phyloP scores from a whole-genome alignment of 2,329 filamentous ascomycete species.

The Pyrenophora graminea region DNA sequence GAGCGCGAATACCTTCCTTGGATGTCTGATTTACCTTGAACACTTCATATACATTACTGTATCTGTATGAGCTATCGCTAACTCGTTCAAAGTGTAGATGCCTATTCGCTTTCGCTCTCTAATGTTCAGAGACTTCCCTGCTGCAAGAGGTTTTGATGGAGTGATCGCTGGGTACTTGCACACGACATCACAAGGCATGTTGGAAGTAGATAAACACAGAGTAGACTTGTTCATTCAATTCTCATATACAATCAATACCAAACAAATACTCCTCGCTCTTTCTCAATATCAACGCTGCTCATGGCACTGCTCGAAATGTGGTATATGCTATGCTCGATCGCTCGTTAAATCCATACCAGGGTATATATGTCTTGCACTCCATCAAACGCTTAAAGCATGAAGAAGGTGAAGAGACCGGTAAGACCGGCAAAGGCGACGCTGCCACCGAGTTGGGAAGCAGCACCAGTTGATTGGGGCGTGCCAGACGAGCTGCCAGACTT shows the following conservation, averaged over 20 bases:
- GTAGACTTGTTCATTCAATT: constrained; percentile 11
- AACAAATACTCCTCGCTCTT: not conserved
- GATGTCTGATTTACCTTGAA: constrained; percentile 65
- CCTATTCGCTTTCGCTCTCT: constrained; percentile 3
- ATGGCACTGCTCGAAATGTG: not conserved
- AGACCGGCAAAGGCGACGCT: constrained; percentile 34
- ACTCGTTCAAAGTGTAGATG: constrained; percentile 8
- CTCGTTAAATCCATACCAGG: constrained; percentile 4
- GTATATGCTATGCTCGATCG: not conserved
- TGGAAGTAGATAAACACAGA: not conserved
- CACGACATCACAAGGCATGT: not conserved
- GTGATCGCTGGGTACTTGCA: too few species aligned
- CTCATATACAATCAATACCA: constrained; percentile 12
- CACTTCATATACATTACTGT: too few species aligned
- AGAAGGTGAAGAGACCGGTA: constrained; percentile 35
- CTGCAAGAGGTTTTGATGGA: too few species aligned
- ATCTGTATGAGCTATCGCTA: not conserved
- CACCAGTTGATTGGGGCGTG: constrained; percentile 25
- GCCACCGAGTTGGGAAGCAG: constrained; percentile 33
- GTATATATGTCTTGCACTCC: constrained; percentile 16
- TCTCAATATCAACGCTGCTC: constrained; percentile 2
- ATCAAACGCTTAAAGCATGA: constrained; percentile 32
- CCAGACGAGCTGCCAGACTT: constrained; percentile 14
- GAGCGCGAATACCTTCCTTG: constrained; percentile 72
- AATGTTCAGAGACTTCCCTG: not conserved